Conservation (phyloP, 331 rosid species). For the Malus hybrid region DNA sequence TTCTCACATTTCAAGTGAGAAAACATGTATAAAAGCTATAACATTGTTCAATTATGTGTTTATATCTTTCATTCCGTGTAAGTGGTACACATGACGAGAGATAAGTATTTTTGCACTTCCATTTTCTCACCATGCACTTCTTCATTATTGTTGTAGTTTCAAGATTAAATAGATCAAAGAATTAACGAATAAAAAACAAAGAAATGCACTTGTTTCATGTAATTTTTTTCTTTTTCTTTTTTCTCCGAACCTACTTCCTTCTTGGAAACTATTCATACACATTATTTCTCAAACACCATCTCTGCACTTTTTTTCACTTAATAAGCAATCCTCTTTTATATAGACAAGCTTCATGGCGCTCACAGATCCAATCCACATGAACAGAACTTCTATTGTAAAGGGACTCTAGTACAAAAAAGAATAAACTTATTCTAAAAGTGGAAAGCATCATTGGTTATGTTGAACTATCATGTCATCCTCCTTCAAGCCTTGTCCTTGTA, state of each 20-base stretch:
- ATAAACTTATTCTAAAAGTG: too few species aligned
- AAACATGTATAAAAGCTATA: too few species aligned
- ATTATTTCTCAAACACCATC: background rate
- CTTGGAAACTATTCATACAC: background rate
- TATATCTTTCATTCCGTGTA: background rate
- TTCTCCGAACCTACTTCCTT: background rate
- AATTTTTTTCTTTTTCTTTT: too few species aligned
- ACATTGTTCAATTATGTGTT: too few species aligned
- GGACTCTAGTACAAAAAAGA: too few species aligned
- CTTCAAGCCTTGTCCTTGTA: too few species aligned
- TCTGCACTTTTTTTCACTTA: background rate
- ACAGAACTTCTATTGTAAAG: background rate
- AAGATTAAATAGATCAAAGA: background rate
- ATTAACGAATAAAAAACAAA: too few species aligned
- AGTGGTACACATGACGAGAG: background rate
- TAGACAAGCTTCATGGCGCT: background rate
- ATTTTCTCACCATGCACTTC: too few species aligned
- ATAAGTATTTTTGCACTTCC: background rate
- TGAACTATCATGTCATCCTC: too few species aligned
- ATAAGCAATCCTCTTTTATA: background rate
- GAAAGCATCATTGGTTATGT: too few species aligned
- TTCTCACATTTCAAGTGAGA: background rate
- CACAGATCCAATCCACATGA: slow-evolving; percentile 1
- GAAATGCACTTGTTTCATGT: background rate
- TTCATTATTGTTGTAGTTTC: too few species aligned